Evolutionary conservation across 2,329 filamentous ascomycete species (phyloP), one percentile per base, ranked within the genome.

Genomic region (Myriosclerotinia curreyana): DNA sequence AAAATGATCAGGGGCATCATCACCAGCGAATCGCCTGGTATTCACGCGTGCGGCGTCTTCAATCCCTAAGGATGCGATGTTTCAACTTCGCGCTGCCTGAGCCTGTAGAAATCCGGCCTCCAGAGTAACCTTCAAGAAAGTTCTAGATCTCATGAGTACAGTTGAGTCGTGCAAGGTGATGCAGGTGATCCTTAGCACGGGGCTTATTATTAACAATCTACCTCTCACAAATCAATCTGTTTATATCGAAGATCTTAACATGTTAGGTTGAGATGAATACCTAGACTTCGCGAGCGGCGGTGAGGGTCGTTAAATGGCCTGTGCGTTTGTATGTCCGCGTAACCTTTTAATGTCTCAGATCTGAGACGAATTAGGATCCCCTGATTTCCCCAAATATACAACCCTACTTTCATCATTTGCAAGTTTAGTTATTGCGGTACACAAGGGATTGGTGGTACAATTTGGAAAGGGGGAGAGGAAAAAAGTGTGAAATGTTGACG

Each of bases 381-480:
- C 36, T 55, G 52, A 55, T 42, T 42, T 55, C 22, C 20, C 52
- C 52, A 55, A n/a, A n/a, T 28, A 17, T 3, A 28, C 20, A 38
- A 55, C 22, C 22, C n/a, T 54, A 36, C 52, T 54, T 54, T 54
- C 36, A 54, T 54, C 36, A 54, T 54, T 40, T 54, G n/a, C 14
- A 40, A 40, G 52, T 40, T 54, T 12, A 40, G 36, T 7, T 25
- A 11, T 40, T 17, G 36, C 12, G 6, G 15, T 20, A 20, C 5
- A 44, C 17, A 44, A 44, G n/a, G 12, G 11, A 7, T n/a, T 38
- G 51, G 31, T 53, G 51, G n/a, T 20, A 53, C 38, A 22, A 2
- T 36, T 38, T 20, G n/a, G 31, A 9, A 38, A 15, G 50, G 51
- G 3, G 15, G 6, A 53, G 6, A 22, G 34, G n/a, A 38, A 17